Evolutionary conservation across 176 grass and related monocot genomes (phyloP).

Genomic region (Rhynchospora tenuis): DNA sequence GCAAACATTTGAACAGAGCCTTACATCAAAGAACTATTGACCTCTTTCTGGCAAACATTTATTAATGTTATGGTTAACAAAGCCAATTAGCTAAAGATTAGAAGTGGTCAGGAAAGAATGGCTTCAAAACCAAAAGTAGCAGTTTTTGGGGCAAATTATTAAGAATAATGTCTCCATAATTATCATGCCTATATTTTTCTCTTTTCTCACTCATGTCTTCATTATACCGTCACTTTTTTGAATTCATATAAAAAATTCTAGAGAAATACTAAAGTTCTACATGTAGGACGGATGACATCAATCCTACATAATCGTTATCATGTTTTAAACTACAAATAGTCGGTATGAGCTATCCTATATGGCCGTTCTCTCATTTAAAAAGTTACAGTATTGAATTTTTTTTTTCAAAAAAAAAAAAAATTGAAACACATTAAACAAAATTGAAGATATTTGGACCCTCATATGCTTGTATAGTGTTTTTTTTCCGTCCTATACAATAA

Average conservation of each 20-base stretch:
- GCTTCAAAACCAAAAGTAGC: neutral
- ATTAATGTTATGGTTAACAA: neutral
- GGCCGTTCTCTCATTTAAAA: too few relatives aligned
- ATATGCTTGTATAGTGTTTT: neutral
- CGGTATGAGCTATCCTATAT: too few relatives aligned
- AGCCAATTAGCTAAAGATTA: neutral
- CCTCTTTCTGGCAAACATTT: neutral
- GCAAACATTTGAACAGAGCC: neutral
- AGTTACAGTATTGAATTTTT: too few relatives aligned
- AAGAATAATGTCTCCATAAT: neutral
- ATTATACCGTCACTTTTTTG: too few relatives aligned
- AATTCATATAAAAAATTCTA: too few relatives aligned
- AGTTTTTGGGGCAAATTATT: neutral
- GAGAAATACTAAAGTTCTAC: too few relatives aligned
- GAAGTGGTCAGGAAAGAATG: neutral
- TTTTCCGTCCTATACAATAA: neutral
- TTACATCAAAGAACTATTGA: neutral
- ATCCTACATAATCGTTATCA: neutral
- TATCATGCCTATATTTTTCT: neutral
- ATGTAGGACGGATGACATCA: too few relatives aligned
- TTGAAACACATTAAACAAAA: too few relatives aligned
- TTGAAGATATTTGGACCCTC: too few relatives aligned
- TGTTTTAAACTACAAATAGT: neutral
- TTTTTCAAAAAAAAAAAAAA: too few relatives aligned
- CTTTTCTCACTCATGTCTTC: neutral